Evolutionary conservation across 805 yeast genomes (phyloP).

Genomic region (Tetrapisispora iriomotensis): DNA sequence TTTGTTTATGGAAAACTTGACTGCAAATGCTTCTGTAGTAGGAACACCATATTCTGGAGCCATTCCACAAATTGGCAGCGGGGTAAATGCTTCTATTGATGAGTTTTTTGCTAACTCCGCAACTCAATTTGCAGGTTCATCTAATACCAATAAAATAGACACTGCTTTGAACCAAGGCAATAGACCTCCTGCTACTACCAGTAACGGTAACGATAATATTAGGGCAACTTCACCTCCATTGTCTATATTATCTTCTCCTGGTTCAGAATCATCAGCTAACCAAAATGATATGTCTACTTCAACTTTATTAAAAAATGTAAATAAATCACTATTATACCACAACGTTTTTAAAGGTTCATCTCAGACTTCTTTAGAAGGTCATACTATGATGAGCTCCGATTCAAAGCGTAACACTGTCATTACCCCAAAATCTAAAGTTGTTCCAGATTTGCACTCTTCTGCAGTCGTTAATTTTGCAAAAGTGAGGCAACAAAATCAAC

Average conservation of each 20-base stretch:
- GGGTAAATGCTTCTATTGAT: conserved; percentile 36
- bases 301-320: conserved; percentile 20
- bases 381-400: conserved; percentile 6
- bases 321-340: conserved; percentile 19
- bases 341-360: conserved; percentile 16
- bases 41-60: conserved; percentile 9
- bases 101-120: conserved; percentile 37
- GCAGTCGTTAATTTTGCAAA: conserved; percentile 26
- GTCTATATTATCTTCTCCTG: conserved; percentile 11
- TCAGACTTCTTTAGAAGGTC: conserved; percentile 16
- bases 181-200: too few relatives aligned
- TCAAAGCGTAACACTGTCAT: conserved; percentile 22
- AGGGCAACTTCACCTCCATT: conserved; percentile 7
- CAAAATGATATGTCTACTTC: conserved; percentile 16
- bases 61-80: background rate
- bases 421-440: conserved; percentile 28
- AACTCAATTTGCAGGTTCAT: background rate
- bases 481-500: conserved; percentile 21
- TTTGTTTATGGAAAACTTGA: conserved; percentile 28
- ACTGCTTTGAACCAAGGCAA: too few relatives aligned
- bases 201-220: too few relatives aligned
- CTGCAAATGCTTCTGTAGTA: conserved; percentile 28
- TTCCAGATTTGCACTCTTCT: conserved; percentile 22
- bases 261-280: conserved; percentile 5
- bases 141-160: background rate